These are phyloP conservation scores for Candida sanyiensis DNA, from an alignment of 805 yeast genomes.

Conservation along the genomic window DNA sequence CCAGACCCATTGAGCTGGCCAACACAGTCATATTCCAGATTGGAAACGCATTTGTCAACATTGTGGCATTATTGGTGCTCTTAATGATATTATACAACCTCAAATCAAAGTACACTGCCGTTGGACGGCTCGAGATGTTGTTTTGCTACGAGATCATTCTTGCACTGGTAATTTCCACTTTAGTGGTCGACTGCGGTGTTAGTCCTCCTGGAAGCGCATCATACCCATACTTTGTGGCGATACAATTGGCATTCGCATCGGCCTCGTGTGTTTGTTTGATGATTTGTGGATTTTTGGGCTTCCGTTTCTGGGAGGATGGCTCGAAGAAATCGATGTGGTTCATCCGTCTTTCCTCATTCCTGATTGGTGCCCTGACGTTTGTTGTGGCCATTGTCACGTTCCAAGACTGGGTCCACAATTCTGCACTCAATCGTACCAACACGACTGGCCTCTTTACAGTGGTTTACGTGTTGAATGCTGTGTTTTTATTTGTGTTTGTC, in stretches of 20 bases:
- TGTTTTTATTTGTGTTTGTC: conserved; percentile 56
- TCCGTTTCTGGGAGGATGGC: conserved; percentile 95
- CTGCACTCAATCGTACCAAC: conserved; percentile 41
- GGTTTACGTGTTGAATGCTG: conserved; percentile 64
- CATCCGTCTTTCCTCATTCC: conserved; percentile 44
- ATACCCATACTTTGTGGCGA: conserved; percentile 77
- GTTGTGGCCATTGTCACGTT: conserved; percentile 68
- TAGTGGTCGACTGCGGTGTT: conserved; percentile 89
- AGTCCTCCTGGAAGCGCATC: conserved; percentile 75
- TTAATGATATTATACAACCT: conserved; percentile 72
- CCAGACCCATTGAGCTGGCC: conserved; percentile 81
- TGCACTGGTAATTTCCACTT: conserved; percentile 52
- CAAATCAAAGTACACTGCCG: conserved; percentile 85
- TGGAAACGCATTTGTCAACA: conserved; percentile 82
- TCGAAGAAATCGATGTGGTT: conserved; percentile 56
- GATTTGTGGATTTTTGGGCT: conserved; percentile 73
- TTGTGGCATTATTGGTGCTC: conserved; percentile 61
- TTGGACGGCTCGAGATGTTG: conserved; percentile 84
- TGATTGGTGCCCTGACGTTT: conserved; percentile 61
- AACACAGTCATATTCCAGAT: conserved; percentile 87
- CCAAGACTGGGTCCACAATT: conserved; percentile 48
- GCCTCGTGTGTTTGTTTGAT: conserved; percentile 66
- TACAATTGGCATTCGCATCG: conserved; percentile 70
- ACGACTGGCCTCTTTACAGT: conserved; percentile 69
- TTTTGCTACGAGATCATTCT: conserved; percentile 59